A percentile compares a stretch with the other conserved stretches of the same genome.
phyloP scores from a whole-genome alignment of 208 protist genomes.

The Trypanosoma rangeli region DNA sequence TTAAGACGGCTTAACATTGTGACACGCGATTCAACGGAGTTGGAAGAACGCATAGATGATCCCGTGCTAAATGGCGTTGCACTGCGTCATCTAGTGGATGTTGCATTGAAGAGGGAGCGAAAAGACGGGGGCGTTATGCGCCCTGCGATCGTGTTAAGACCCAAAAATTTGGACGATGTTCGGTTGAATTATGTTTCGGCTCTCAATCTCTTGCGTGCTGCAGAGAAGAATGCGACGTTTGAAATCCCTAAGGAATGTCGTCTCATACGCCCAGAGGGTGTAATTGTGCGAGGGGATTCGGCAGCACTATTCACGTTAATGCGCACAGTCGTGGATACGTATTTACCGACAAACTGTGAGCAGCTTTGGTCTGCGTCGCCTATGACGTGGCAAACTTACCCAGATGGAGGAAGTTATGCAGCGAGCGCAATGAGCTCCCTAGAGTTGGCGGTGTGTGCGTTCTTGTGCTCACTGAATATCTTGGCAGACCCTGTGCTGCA shows the following conservation, averaged over 20 bases:
- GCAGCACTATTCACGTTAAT: constrained; percentile 36
- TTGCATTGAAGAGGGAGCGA: constrained; percentile 4
- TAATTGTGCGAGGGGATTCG: constrained; percentile 33
- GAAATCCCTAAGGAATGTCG: constrained; percentile 29
- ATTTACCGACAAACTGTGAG: constrained; percentile 45
- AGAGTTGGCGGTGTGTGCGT: constrained; percentile 46
- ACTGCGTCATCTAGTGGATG: constrained; percentile 46
- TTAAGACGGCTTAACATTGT: constrained; percentile 73
- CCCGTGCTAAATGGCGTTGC: constrained; percentile 71
- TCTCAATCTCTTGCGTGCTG: constrained; percentile 4
- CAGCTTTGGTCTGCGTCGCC: constrained; percentile 31
- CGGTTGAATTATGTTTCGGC: constrained; percentile 21
- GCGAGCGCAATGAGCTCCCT: constrained; percentile 28
- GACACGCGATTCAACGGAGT: constrained; percentile 18
- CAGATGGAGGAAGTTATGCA: constrained; percentile 18
- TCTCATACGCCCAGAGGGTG: constrained; percentile 44
- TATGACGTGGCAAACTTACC: constrained; percentile 46
- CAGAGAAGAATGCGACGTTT: constrained; percentile 13
- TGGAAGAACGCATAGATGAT: constrained; percentile 38
- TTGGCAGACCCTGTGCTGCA: constrained; percentile 55
- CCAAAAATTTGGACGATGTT: constrained; percentile 25
- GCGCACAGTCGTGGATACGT: constrained; percentile 40
- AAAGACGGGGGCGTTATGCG: constrained; percentile 2
- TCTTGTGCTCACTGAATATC: constrained; percentile 45
- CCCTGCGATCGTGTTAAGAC: not conserved